A percentile compares a stretch with the other conserved stretches of the same genome.
phyloP scores from a whole-genome alignment of 2,329 filamentous ascomycete genomes.

The Bipolaris oryzae region DNA sequence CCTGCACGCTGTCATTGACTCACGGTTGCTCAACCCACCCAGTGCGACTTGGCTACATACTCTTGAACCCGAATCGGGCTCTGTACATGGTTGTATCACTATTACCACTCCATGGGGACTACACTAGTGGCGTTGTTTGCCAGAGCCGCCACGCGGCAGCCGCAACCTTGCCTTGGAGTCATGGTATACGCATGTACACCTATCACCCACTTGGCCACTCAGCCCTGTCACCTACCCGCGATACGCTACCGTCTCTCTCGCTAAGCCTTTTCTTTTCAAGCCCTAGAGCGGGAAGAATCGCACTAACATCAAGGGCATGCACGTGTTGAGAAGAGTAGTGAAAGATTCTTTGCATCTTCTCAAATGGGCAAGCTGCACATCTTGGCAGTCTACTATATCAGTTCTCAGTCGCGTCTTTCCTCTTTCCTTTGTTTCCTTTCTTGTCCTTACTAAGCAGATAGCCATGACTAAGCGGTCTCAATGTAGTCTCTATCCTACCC shows the following conservation, averaged over 20 bases:
- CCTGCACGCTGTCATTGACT: not conserved
- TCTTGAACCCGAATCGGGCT: not conserved
- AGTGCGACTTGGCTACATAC: not conserved
- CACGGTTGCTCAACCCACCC: not conserved
- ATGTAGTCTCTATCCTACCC: no score
- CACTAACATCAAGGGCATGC: no score
- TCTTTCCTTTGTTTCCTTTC: no score
- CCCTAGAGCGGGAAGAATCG: not conserved
- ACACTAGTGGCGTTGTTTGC: conserved; percentile 4
- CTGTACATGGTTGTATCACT: not conserved
- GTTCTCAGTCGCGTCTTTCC: no score
- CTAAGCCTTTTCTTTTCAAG: not conserved
- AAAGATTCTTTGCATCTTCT: no score
- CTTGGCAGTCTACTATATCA: no score
- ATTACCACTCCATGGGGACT: conserved; percentile 1
- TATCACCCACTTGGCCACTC: not conserved
- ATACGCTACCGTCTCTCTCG: not conserved
- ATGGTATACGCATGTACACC: not conserved
- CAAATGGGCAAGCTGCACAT: no score
- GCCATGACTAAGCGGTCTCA: no score
- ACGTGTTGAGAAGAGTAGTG: no score
- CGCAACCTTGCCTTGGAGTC: conserved; percentile 1
- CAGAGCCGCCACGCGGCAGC: not conserved
- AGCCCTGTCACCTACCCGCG: not conserved
- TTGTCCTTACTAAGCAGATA: no score